Percentiles rank a stretch among this genome's conserved stretches.
Conservation (phyloP, 495 filamentous ascomycete genomes). For the Aspergillus baeticus region DNA sequence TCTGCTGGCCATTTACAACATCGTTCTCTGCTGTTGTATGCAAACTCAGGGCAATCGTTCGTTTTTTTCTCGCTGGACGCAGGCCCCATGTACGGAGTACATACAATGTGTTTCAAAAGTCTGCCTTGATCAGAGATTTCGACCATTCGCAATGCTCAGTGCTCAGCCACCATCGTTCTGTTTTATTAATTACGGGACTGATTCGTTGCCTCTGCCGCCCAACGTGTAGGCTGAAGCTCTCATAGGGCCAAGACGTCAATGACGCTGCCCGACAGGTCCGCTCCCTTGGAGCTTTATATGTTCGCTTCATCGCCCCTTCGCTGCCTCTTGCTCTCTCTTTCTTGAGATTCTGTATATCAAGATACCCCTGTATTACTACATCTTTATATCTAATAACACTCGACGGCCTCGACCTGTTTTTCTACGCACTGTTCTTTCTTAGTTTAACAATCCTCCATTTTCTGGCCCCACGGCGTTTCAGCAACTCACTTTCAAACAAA, state of each 20-base stretch:
- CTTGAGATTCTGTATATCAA: slow-evolving; percentile 13
- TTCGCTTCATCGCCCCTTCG: slow-evolving; percentile 9
- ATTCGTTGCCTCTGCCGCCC: slow-evolving; percentile 28
- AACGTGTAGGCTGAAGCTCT: slow-evolving; percentile 19
- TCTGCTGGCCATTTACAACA: neutral
- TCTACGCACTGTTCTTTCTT: slow-evolving; percentile 7
- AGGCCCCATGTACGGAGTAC: neutral
- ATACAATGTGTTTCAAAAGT: slow-evolving; percentile 14
- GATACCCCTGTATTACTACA: slow-evolving; percentile 18
- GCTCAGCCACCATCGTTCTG: slow-evolving; percentile 19
- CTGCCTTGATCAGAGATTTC: slow-evolving; percentile 12
- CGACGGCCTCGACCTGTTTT: slow-evolving; percentile 9
- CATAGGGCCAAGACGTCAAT: slow-evolving; percentile 22
- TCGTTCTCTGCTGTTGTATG: slow-evolving; percentile 2
- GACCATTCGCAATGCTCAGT: slow-evolving; percentile 15
- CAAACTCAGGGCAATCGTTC: slow-evolving; percentile 8
- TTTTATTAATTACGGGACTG: slow-evolving; percentile 17
- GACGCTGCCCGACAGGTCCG: slow-evolving; percentile 26
- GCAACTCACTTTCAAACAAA: slow-evolving; percentile 18
- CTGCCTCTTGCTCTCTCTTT: slow-evolving; percentile 8
- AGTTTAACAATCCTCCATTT: neutral
- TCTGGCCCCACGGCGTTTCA: slow-evolving; percentile 18
- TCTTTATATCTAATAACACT: slow-evolving; percentile 16
- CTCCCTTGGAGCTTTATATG: slow-evolving; percentile 20
- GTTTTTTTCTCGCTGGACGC: neutral